Evolutionary conservation across 2,329 filamentous ascomycete genomes (phyloP).

Genomic region (Beauveria bassiana): DNA sequence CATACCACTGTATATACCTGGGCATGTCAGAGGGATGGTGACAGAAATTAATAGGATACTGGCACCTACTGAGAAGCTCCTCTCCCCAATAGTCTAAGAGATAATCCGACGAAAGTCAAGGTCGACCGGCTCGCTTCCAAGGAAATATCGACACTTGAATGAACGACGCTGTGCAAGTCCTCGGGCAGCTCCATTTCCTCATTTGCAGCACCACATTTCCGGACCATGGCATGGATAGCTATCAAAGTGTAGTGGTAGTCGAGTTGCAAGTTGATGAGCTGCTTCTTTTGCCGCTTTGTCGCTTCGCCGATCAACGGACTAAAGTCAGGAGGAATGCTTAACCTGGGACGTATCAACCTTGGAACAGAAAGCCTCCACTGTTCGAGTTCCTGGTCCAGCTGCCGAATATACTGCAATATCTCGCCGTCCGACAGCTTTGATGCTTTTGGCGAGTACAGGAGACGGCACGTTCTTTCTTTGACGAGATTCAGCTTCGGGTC

Average conservation of each 20-base stretch:
- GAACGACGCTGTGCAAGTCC: slow-evolving; percentile 17
- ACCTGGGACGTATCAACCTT: slow-evolving; percentile 5
- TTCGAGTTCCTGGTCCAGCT: slow-evolving; percentile 25
- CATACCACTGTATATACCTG: slow-evolving; percentile 11
- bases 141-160: slow-evolving; percentile 18
- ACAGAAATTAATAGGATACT: background rate
- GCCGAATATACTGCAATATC: slow-evolving; percentile 19
- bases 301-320: background rate
- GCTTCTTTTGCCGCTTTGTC: background rate
- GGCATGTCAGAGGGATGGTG: background rate
- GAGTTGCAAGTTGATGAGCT: slow-evolving; percentile 12
- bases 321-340: background rate
- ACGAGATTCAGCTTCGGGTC: slow-evolving; percentile 13
- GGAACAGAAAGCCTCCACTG: slow-evolving; percentile 23
- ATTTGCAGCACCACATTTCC: slow-evolving; percentile 13
- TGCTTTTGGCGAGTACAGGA: slow-evolving; percentile 16
- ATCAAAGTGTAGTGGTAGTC: slow-evolving; percentile 17
- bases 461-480: slow-evolving; percentile 17
- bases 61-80: background rate
- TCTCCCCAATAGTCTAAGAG: background rate
- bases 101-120: slow-evolving; percentile 9
- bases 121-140: slow-evolving; percentile 18
- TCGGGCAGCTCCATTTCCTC: slow-evolving; percentile 12
- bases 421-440: slow-evolving; percentile 18
- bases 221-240: slow-evolving; percentile 15